Percentiles rank a stretch among this genome's conserved stretches.
Conservation (phyloP, 2,329 filamentous ascomycete genomes). For the Phoma sp. region DNA sequence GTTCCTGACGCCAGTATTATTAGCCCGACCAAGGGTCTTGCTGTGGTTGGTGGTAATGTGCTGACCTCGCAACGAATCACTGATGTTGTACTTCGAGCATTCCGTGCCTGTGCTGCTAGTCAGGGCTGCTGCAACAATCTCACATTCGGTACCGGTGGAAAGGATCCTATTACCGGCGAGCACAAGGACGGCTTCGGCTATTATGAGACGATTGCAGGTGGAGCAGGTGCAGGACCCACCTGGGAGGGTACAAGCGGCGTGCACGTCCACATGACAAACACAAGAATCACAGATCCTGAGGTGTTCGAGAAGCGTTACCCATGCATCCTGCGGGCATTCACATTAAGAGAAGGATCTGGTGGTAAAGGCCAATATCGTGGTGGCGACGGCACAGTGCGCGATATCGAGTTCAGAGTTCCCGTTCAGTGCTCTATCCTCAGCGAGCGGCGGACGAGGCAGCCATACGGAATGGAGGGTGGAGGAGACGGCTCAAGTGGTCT, state of each 20-base stretch:
- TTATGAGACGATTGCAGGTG: slow-evolving; percentile 6
- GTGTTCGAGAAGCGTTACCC: slow-evolving; percentile 6
- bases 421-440: slow-evolving; percentile 5
- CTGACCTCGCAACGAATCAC: slow-evolving; percentile 6
- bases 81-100: slow-evolving; percentile 4
- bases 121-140: slow-evolving; percentile 10
- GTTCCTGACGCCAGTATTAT: slow-evolving; percentile 44
- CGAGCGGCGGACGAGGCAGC: slow-evolving; percentile 4
- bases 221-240: slow-evolving; percentile 6
- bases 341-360: not conserved
- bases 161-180: slow-evolving; percentile 1
- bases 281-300: slow-evolving; percentile 8
- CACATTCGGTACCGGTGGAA: slow-evolving; percentile 8
- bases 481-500: slow-evolving; percentile 1
- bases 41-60: slow-evolving; percentile 7
- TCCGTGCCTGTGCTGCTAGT: slow-evolving; percentile 8
- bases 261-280: slow-evolving; percentile 12
- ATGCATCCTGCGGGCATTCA: slow-evolving; percentile 1
- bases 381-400: slow-evolving; percentile 8
- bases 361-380: not conserved
- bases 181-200: slow-evolving; percentile 10
- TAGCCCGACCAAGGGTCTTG: slow-evolving; percentile 25
- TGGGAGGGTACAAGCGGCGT: slow-evolving; percentile 10
- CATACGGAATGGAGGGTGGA: slow-evolving; percentile 7
- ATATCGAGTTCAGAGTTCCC: slow-evolving; percentile 7